Base-by-base conservation (phyloP, 805 yeast species). In the Metschnikowia shivogae region DNA sequence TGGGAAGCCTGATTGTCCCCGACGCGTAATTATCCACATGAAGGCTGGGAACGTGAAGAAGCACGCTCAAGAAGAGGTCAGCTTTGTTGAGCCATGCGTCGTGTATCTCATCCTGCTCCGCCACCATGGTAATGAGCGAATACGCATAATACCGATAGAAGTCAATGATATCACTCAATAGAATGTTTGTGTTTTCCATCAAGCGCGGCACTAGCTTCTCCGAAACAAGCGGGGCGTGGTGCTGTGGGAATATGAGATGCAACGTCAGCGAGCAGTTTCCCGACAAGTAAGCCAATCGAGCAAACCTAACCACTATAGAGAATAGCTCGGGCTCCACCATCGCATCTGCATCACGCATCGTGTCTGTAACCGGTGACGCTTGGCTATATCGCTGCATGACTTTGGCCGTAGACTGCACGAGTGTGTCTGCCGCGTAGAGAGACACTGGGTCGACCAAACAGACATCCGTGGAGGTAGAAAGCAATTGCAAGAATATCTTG, bases 31-130 rank as follows among this genome's bases (percentile, higher is more conserved):
- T 47, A 4, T 43, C 29, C 30, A 47, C n/a, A 17, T 45, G 52
- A 9, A 53, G 30, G 24, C 50, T 53, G 1, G 57, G 57, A n/a
- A 53, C 29, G n/a, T 36, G 34, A 17, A 53, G 44, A n/a, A 53
- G 46, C 12, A 52, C 50, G 13, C 33, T 35, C 17, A 53, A 42
- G 10, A 51, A 46, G 1, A 42, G 14, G 28, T 53, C 57, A 1
- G 57, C 57, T 20, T 37, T 34, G 35, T 49, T 28, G n/a, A 39
- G 30, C 20, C 41, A 26, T 9, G 3, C 6, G 11, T 52, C 49
- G 31, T 49, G 36, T 29, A 53, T 49, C 10, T 7, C n/a, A 12
- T 27, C 34, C 6, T 31, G 43, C 31, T 38, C 54, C 26, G 35
- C 47, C 0, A 33, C 52, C 20, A 26, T 13, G 3, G 57, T 39